Base-by-base conservation (phyloP, 2,329 filamentous ascomycete species). In the Penicillium nordicum region DNA sequence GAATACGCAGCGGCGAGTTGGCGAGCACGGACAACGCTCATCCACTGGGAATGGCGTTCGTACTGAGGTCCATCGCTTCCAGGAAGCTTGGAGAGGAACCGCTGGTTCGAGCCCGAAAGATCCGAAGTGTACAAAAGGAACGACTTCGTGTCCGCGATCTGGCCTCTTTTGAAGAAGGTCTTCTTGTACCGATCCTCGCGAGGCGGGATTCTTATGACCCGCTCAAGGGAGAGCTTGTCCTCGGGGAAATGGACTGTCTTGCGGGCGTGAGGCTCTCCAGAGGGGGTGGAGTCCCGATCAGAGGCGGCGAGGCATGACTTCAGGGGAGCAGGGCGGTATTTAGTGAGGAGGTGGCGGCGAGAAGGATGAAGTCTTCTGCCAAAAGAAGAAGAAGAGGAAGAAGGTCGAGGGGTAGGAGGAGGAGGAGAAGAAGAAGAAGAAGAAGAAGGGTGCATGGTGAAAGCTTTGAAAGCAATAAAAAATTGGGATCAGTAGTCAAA, bases 201-300 rank as follows among this genome's bases (percentile, higher is more conserved):
- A 44, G 29, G 7, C 9, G 49, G 49, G n/a, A 51, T 51, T 10
- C 2, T 7, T 16, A 2, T 44, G 16, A 51, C 16, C 14, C 30
- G 30, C 29, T 36, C 10, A 1, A 45, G 38, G 10, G 8, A 32
- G 21, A 14, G 6, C 10, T 43, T n/a, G 4, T 45, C 49, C 5
- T 51, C 49, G 1, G 49, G 49, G 49, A 51, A 51, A 23, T 36
- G 49, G 6, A 51, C 49, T 5, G 38, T 34, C 30, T 51, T 51
- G 29, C 49, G 38, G 16, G 45, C 49, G n/a, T n/a, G 25, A 23
- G 21, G 29, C 12, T 51, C 49, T 25, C 27, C 21, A 45, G 40
- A 36, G n/a, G 29, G 38, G 11, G n/a, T 5, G 12, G 21, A 21
- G 6, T 45, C 30, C 18, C 25, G 29, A 4, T 36, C 40, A 18